phyloP scores from a whole-genome alignment of 441 rosid species.

The Sinapis alba region DNA sequence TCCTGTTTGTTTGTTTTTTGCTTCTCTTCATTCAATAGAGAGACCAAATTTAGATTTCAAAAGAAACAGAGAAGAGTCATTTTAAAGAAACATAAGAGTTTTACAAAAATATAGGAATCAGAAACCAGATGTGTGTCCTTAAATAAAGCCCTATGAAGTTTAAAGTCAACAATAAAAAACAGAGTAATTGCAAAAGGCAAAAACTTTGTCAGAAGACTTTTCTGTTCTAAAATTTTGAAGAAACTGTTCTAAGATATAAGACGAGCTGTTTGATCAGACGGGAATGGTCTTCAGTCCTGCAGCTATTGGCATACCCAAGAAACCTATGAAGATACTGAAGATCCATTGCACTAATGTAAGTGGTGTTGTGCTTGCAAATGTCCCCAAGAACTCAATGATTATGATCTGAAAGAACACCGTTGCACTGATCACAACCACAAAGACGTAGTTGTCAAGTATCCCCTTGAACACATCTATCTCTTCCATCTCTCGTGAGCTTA shows the following conservation, averaged over 20 bases:
- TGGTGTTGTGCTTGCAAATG: slow-evolving; percentile 69
- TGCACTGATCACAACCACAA: slow-evolving; percentile 52
- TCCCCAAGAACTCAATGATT: slow-evolving; percentile 65
- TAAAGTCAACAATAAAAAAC: slow-evolving; percentile 20
- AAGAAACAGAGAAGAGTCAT: neutral
- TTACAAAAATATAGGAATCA: slow-evolving; percentile 21
- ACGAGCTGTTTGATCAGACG: slow-evolving; percentile 40
- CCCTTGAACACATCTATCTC: slow-evolving; percentile 64
- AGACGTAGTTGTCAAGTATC: slow-evolving; percentile 56
- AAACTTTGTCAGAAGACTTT: slow-evolving; percentile 4
- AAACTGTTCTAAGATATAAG: slow-evolving; percentile 22
- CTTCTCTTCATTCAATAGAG: too few species aligned
- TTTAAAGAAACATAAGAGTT: neutral
- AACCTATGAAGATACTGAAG: slow-evolving; percentile 53
- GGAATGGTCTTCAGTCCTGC: slow-evolving; percentile 61
- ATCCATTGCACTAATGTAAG: slow-evolving; percentile 61
- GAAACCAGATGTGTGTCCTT: slow-evolving; percentile 23
- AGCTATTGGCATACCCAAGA: slow-evolving; percentile 73
- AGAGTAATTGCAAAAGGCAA: slow-evolving; percentile 35
- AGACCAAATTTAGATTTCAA: neutral
- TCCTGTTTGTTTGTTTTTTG: too few species aligned
- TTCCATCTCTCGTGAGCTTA: slow-evolving; percentile 82
- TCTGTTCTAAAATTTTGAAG: slow-evolving; percentile 12
- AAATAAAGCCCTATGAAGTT: neutral
- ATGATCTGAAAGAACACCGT: slow-evolving; percentile 66